A percentile compares a stretch with the other conserved stretches of the same genome.
These are phyloP conservation scores for Ilyonectria sp. DNA, from an alignment of 2,329 filamentous ascomycete species.

Conservation along the genomic window DNA sequence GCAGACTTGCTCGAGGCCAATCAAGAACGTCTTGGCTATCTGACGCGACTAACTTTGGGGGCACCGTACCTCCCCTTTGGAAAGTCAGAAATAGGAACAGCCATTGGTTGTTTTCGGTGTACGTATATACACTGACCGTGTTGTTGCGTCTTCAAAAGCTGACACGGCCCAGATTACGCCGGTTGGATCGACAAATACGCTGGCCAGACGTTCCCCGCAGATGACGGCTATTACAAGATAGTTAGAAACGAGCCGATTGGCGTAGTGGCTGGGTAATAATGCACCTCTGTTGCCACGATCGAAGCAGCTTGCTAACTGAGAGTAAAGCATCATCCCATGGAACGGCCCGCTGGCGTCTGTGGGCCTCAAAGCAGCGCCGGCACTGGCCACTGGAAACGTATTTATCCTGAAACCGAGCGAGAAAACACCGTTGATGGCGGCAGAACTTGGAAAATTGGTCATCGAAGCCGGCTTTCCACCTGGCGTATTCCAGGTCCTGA, in stretches of 20 bases:
- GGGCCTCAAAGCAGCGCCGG: slow-evolving; percentile 62
- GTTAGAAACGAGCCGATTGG: slow-evolving; percentile 55
- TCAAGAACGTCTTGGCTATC: neutral
- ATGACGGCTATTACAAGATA: slow-evolving; percentile 61
- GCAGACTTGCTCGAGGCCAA: slow-evolving; percentile 17
- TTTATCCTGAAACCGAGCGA: slow-evolving; percentile 68
- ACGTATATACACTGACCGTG: neutral
- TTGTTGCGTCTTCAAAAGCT: too few species aligned
- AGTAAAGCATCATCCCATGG: slow-evolving; percentile 65
- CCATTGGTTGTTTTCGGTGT: slow-evolving; percentile 27
- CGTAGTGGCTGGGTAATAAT: slow-evolving; percentile 38
- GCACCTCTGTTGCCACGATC: too few species aligned
- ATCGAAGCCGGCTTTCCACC: slow-evolving; percentile 82
- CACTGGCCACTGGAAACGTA: slow-evolving; percentile 63
- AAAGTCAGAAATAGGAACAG: neutral
- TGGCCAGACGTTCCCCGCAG: slow-evolving; percentile 58
- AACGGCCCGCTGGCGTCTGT: slow-evolving; percentile 64
- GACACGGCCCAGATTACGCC: slow-evolving; percentile 39
- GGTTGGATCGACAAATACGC: slow-evolving; percentile 58
- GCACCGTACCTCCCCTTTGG: neutral
- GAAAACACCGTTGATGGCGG: slow-evolving; percentile 66
- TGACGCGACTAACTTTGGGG: slow-evolving; percentile 10
- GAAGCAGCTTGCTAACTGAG: neutral
- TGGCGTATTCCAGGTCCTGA: slow-evolving; percentile 80
- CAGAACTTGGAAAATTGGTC: slow-evolving; percentile 67